These are phyloP conservation scores for Syzygium jambos DNA, from an alignment of 345 rosid species.

Conservation along the genomic window DNA sequence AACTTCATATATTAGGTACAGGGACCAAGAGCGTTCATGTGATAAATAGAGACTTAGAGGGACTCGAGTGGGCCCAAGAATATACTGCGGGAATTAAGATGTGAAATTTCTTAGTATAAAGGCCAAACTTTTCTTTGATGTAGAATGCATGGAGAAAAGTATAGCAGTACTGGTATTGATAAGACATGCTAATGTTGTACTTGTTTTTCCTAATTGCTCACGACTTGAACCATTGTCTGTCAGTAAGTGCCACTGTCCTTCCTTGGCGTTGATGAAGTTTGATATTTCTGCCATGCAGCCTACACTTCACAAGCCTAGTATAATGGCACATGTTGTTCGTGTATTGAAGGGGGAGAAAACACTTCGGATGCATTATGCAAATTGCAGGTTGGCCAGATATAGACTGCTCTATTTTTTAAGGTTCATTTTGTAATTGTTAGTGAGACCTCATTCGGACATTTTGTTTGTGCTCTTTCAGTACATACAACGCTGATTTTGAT, in stretches of 20 bases:
- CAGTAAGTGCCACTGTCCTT: neutral
- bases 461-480: conserved; percentile 40
- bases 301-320: conserved; percentile 94
- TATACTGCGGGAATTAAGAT: neutral
- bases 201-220: neutral
- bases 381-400: conserved; percentile 64
- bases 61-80: neutral
- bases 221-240: neutral
- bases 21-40: neutral
- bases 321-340: conserved; percentile 96
- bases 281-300: conserved; percentile 53
- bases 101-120: neutral
- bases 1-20: neutral
- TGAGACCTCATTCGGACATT: neutral
- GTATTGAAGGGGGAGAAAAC: conserved; percentile 92
- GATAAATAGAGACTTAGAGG: neutral
- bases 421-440: neutral
- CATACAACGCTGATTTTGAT: conserved; percentile 99
- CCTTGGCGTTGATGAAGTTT: neutral
- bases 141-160: neutral
- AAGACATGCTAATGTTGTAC: neutral
- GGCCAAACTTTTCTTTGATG: neutral
- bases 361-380: conserved; percentile 97
- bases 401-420: neutral
- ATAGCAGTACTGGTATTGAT: neutral